Percentiles rank a stretch among this genome's conserved stretches.
These are phyloP conservation scores for Daldinia sp. DNA, from an alignment of 2,329 filamentous ascomycete genomes.

Conservation along the genomic window DNA sequence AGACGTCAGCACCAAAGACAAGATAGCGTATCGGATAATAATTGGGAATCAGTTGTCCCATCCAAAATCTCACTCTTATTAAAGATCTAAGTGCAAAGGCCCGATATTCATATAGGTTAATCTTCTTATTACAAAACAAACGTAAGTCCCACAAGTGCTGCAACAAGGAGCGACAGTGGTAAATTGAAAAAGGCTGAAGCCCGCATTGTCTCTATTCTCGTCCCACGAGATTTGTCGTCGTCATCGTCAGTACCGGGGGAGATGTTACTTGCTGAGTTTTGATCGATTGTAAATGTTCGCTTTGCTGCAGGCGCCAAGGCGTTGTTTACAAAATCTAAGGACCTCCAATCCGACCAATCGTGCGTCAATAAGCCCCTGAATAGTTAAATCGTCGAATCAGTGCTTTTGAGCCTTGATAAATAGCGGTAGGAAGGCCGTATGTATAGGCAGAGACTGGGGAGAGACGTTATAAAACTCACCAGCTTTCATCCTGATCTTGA, in stretches of 20 bases:
- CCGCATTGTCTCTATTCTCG: background rate
- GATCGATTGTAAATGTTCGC: slow-evolving; percentile 37
- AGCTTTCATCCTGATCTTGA: slow-evolving; percentile 67
- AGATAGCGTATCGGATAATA: background rate
- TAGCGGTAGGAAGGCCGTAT: background rate
- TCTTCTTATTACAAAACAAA: slow-evolving; percentile 30
- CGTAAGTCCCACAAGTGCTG: background rate
- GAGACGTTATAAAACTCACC: slow-evolving; percentile 47
- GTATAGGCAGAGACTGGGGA: too few relatives aligned
- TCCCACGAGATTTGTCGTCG: slow-evolving; percentile 19
- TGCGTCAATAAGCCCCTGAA: slow-evolving; percentile 62
- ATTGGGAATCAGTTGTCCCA: background rate
- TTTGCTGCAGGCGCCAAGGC: slow-evolving; percentile 44
- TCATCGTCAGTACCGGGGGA: slow-evolving; percentile 14
- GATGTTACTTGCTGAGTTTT: slow-evolving; percentile 18
- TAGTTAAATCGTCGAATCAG: slow-evolving; percentile 1
- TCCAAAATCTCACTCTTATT: slow-evolving; percentile 10
- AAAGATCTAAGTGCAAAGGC: background rate
- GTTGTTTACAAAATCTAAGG: slow-evolving; percentile 55
- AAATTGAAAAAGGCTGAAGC: slow-evolving; percentile 13
- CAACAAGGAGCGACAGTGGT: slow-evolving; percentile 7
- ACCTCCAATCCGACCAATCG: slow-evolving; percentile 65
- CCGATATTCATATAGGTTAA: slow-evolving; percentile 2
- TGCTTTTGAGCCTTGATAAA: background rate
- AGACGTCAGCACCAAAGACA: background rate